Base-by-base conservation (phyloP, 495 filamentous ascomycete species). In the Hypoxylon crocopeplum region DNA sequence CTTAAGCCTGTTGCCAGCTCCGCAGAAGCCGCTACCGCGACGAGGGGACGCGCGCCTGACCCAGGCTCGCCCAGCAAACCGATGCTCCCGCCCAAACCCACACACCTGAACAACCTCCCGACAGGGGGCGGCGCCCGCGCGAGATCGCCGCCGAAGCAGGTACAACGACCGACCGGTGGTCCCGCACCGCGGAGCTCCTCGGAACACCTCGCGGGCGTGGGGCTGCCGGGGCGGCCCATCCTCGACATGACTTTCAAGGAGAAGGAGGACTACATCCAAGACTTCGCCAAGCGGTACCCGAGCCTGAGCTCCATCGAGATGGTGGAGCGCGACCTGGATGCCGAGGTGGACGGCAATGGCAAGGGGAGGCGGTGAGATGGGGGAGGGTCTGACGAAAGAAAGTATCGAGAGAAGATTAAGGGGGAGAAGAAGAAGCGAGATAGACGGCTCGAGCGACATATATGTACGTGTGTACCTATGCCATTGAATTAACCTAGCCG, bases 201-300 rank as follows among this genome's bases (percentile, higher is more conserved):
- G 3, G 72, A 77, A 37, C 70, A 68, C 36, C 67, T 78, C 13
- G 64, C 73, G 5, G 75, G 72, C 10, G 71, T 73, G 10, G 75
- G 76, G 38, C 21, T 81, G 25, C 73, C 76, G 0, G 75, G 75
- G 2, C 75, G 75, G 22, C 66, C 77, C 2, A 56, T 67, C 36
- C 64, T 81, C 59, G 68, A 72, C n/a, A 81, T 81, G 78, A 71
- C 69, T 46, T 64, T 73, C 16, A 67, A 70, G 47, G 74, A 81
- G 48, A 82, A 75, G 62, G 81, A 83, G 47, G 80, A 84, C 48
- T 83, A 83, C 66, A 61, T 84, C 12, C 61, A 66, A 45, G 79
- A 88, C 69, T 97, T 97, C 67, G 87, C 85, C 61, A 88, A 88
- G 71, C 78, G 90, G 37, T 97, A 90, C 70, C 92, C 92, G 1